These are phyloP conservation scores for Gryganskiella cystojenkinii DNA, from an alignment of 192 early-diverging fungal species.

Conservation along the genomic window DNA sequence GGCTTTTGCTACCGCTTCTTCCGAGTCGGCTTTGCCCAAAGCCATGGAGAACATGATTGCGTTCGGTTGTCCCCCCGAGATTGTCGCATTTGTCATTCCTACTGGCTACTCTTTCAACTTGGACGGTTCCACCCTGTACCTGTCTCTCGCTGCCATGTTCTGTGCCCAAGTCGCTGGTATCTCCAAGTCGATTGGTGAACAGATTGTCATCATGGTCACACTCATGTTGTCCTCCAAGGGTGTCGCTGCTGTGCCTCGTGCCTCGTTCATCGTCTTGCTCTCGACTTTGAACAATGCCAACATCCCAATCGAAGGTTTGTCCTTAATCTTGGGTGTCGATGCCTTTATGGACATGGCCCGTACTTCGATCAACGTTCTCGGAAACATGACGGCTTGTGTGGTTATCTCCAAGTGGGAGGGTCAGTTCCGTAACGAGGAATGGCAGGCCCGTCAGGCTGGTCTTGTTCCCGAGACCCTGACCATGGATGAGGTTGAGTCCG, in stretches of 20 bases:
- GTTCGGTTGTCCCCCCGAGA: slow-evolving; percentile 71
- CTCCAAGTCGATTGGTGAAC: slow-evolving; percentile 60
- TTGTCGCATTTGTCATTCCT: slow-evolving; percentile 72
- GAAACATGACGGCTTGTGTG: slow-evolving; percentile 72
- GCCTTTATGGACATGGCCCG: slow-evolving; percentile 81
- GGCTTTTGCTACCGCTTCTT: slow-evolving; percentile 77
- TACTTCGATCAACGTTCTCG: slow-evolving; percentile 71
- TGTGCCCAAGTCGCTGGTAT: slow-evolving; percentile 69
- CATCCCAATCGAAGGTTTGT: slow-evolving; percentile 65
- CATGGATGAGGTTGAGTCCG: slow-evolving; percentile 26
- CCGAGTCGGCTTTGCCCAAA: slow-evolving; percentile 74
- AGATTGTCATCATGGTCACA: slow-evolving; percentile 69
- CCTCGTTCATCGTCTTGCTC: slow-evolving; percentile 67
- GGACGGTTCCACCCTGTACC: slow-evolving; percentile 77
- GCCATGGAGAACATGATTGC: slow-evolving; percentile 73
- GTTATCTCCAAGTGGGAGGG: slow-evolving; percentile 77
- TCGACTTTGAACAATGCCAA: slow-evolving; percentile 60
- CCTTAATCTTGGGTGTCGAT: slow-evolving; percentile 73
- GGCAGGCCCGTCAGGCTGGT: slow-evolving; percentile 23
- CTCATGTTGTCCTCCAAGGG: slow-evolving; percentile 76
- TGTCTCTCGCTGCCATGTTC: slow-evolving; percentile 71
- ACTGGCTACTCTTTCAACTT: slow-evolving; percentile 82
- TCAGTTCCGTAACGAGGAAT: slow-evolving; percentile 62
- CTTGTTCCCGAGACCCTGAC: slow-evolving; percentile 17
- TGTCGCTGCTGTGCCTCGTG: slow-evolving; percentile 66